Evolutionary conservation across 2,329 filamentous ascomycete genomes (phyloP).

Genomic region (Fusarium anguioides): DNA sequence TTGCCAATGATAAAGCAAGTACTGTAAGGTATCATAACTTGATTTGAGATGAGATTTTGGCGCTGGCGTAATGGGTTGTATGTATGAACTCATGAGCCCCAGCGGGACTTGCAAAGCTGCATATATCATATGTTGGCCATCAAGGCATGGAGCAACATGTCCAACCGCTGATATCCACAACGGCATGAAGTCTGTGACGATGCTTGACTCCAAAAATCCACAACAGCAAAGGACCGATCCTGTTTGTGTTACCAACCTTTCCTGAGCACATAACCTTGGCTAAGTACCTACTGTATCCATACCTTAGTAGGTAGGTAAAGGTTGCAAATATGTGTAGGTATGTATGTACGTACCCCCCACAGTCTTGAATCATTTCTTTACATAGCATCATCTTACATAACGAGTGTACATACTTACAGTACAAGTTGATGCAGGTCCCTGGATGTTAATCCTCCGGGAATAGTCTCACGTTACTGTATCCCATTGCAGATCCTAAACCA

Average conservation of each 20-base stretch:
- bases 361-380: constrained; percentile 18
- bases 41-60: not conserved
- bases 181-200: constrained; percentile 17
- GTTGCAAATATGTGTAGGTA: constrained; percentile 19
- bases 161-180: constrained; percentile 27
- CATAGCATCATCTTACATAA: constrained; percentile 24
- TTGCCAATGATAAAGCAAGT: constrained; percentile 2
- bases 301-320: no score
- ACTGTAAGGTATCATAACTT: constrained; percentile 5
- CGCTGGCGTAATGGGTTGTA: not conserved
- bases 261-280: not conserved
- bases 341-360: no score
- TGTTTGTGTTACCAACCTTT: constrained; percentile 19
- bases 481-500: constrained; percentile 33
- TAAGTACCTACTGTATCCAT: no score
- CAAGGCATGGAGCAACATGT: constrained; percentile 5
- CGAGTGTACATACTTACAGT: no score
- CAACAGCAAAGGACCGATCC: constrained; percentile 24
- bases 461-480: no score
- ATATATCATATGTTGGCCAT: not conserved
- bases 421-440: constrained; percentile 40
- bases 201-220: constrained; percentile 8
- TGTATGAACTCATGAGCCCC: constrained; percentile 2
- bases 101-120: constrained; percentile 5
- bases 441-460: constrained; percentile 34